Percentiles rank a stretch among this genome's conserved stretches.
Conservation (phyloP, 768 basidiomycete species). For the Leucocoprinus birnbaumii region DNA sequence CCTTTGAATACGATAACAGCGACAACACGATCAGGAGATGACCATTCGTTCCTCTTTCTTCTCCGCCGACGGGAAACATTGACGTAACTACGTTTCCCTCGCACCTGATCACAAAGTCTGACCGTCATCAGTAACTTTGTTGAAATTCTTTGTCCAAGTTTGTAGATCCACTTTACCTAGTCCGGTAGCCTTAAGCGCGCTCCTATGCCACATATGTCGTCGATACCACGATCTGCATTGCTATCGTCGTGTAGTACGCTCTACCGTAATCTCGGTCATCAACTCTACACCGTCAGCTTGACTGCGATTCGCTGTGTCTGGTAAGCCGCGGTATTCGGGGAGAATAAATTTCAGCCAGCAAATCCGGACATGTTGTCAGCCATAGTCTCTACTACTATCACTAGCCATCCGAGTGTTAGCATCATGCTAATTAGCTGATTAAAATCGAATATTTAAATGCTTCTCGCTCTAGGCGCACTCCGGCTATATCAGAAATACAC, state of each 20-base stretch:
- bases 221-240: not conserved
- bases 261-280: too few relatives aligned
- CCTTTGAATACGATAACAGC: conserved; percentile 19
- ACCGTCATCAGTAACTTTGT: not conserved
- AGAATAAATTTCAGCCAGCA: too few relatives aligned
- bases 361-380: too few relatives aligned
- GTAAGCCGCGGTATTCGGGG: too few relatives aligned
- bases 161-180: not conserved
- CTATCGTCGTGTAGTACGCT: not conserved
- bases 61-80: not conserved
- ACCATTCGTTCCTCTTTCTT: not conserved
- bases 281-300: too few relatives aligned
- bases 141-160: not conserved
- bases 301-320: too few relatives aligned
- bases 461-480: too few relatives aligned
- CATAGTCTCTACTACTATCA: too few relatives aligned
- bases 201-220: not conserved
- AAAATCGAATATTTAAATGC: too few relatives aligned
- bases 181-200: not conserved
- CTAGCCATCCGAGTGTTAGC: too few relatives aligned
- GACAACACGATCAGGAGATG: conserved; percentile 27
- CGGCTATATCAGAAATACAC: not conserved
- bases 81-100: too few relatives aligned
- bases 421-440: too few relatives aligned
- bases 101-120: not conserved